phyloP scores from a whole-genome alignment of 345 rosid genomes.

The Brassica rapa region DNA sequence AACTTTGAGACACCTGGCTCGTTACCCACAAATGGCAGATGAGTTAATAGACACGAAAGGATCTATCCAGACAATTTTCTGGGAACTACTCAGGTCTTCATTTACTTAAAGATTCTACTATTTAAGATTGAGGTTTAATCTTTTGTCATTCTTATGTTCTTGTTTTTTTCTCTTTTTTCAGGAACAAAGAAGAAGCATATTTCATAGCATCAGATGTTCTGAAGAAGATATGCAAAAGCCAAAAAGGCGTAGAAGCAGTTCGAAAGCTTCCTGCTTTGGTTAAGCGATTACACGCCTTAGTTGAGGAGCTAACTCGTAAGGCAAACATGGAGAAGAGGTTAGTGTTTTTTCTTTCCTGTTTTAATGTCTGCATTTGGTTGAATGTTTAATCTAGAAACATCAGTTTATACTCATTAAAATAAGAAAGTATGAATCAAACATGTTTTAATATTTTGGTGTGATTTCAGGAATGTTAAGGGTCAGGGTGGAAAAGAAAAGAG shows the following conservation, averaged over 20 bases:
- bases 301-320: slow-evolving; percentile 72
- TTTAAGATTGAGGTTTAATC: neutral
- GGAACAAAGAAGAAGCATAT: slow-evolving; percentile 91
- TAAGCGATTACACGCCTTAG: slow-evolving; percentile 64
- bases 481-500: slow-evolving; percentile 49
- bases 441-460: neutral
- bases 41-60: slow-evolving; percentile 56
- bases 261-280: slow-evolving; percentile 57
- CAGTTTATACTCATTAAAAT: neutral
- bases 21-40: slow-evolving; percentile 63
- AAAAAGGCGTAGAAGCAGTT: slow-evolving; percentile 55
- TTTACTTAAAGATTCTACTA: neutral
- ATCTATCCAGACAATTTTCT: slow-evolving; percentile 61
- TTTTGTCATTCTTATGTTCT: neutral
- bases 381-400: neutral
- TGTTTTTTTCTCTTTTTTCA: slow-evolving; percentile 31
- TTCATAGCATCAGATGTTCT: slow-evolving; percentile 71
- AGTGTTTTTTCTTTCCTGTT: neutral
- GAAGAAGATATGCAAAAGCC: slow-evolving; percentile 60
- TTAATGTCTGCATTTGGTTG: neutral
- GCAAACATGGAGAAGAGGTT: slow-evolving; percentile 56
- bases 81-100: slow-evolving; percentile 71
- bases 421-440: neutral
- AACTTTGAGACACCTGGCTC: slow-evolving; percentile 70
- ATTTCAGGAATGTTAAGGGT: slow-evolving; percentile 55